Percentiles rank a stretch among this genome's conserved stretches.
These are phyloP conservation scores for Przewalskia tangutica DNA, from an alignment of 257 asterid genomes.

Conservation along the genomic window DNA sequence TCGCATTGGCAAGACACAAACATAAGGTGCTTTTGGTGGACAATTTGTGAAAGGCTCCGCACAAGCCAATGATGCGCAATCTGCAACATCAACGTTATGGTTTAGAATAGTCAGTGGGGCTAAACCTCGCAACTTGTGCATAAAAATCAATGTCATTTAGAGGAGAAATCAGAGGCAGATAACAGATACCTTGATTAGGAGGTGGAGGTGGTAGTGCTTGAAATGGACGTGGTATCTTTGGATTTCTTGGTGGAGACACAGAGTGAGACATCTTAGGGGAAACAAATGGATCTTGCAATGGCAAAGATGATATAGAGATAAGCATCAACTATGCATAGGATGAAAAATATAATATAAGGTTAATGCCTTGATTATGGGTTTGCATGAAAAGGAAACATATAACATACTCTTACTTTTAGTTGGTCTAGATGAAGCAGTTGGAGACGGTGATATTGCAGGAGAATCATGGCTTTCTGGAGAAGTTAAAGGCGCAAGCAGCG, in stretches of 20 bases:
- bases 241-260: slow-evolving; percentile 30
- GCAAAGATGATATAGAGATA: slow-evolving; percentile 18
- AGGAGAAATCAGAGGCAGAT: neutral
- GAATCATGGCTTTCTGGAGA: slow-evolving; percentile 22
- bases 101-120: neutral
- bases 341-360: slow-evolving; percentile 6
- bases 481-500: slow-evolving; percentile 22
- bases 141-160: neutral
- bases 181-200: slow-evolving; percentile 55
- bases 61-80: slow-evolving; percentile 62
- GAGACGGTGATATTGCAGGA: slow-evolving; percentile 34
- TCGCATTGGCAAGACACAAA: slow-evolving; percentile 76
- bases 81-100: slow-evolving; percentile 26
- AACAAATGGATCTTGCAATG: slow-evolving; percentile 42
- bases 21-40: slow-evolving; percentile 69
- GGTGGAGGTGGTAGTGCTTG: slow-evolving; percentile 86
- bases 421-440: slow-evolving; percentile 28
- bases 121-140: neutral
- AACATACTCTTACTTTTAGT: slow-evolving; percentile 28
- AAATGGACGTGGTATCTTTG: slow-evolving; percentile 39
- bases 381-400: slow-evolving; percentile 8
- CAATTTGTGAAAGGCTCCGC: slow-evolving; percentile 66
- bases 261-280: slow-evolving; percentile 47
- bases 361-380: neutral
- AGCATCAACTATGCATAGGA: slow-evolving; percentile 15